These are phyloP conservation scores for Anisodus acutangulus DNA, from an alignment of 257 asterid species.

Conservation along the genomic window DNA sequence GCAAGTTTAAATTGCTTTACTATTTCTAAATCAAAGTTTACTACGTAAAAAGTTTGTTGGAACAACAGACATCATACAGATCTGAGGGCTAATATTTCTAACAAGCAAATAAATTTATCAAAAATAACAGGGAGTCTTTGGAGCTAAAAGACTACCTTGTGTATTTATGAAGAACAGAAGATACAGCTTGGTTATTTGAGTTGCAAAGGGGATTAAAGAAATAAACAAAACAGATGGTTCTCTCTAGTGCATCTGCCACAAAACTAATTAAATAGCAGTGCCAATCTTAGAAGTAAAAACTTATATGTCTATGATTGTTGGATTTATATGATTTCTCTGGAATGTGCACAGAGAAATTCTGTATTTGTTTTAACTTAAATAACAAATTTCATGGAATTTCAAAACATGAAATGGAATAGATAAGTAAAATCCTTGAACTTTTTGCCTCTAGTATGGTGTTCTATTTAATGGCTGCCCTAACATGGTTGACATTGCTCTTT, in stretches of 20 bases:
- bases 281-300: neutral
- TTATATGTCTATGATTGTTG: neutral
- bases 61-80: neutral
- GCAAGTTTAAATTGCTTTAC: constrained; percentile 3
- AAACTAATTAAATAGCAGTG: neutral
- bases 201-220: neutral
- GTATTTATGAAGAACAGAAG: neutral
- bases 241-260: constrained; percentile 12
- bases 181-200: neutral
- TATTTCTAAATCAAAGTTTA: neutral
- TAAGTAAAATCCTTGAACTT: neutral
- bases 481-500: constrained; percentile 14
- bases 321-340: constrained; percentile 1
- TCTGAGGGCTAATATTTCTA: neutral
- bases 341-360: neutral
- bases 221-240: neutral
- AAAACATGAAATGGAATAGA: neutral
- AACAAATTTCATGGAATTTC: neutral
- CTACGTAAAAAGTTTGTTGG: neutral
- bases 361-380: neutral
- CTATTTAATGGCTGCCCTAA: neutral
- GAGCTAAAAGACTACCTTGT: neutral
- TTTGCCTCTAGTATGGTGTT: neutral
- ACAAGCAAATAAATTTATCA: neutral
- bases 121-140: neutral